phyloP scores from a whole-genome alignment of 495 filamentous ascomycete species.

The Penicillium macrosclerotiorum region DNA sequence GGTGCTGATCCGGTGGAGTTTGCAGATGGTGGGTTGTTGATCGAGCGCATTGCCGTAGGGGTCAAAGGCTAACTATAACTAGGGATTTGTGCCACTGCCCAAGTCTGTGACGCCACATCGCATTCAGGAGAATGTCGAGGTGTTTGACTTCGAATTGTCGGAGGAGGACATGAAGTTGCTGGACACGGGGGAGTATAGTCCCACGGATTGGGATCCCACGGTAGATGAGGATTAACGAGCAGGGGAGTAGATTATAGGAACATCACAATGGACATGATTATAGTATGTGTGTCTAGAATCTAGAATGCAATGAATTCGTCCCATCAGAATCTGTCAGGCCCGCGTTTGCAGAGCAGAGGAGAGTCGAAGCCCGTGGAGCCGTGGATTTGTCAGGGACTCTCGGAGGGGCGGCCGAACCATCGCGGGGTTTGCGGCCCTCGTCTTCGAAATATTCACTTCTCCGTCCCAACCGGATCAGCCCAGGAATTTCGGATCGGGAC shows the following conservation, averaged over 20 bases:
- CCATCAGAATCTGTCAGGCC: too few species aligned
- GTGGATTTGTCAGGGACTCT: constrained; percentile 21
- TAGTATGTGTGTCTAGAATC: too few species aligned
- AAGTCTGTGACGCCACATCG: constrained; percentile 57
- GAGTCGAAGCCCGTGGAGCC: constrained; percentile 3
- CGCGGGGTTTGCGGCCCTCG: constrained; percentile 8
- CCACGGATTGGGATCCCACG: constrained; percentile 63
- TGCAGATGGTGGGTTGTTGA: constrained; percentile 58
- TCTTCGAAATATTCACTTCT: not conserved
- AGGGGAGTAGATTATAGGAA: not conserved
- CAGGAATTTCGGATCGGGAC: not conserved
- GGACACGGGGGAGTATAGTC: constrained; percentile 57
- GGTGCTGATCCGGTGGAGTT: constrained; percentile 78
- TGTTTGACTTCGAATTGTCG: constrained; percentile 80
- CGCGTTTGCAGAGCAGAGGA: too few species aligned
- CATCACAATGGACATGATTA: not conserved
- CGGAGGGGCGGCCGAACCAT: constrained; percentile 8
- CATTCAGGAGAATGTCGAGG: constrained; percentile 67
- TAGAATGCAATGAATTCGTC: too few species aligned
- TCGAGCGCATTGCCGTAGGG: not conserved
- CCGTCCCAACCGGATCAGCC: not conserved
- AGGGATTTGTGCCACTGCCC: constrained; percentile 62
- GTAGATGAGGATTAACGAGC: constrained; percentile 42
- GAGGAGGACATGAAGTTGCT: constrained; percentile 56
- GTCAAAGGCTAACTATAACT: constrained; percentile 1